Evolutionary conservation across 176 grass and related monocot genomes (phyloP).

Genomic region (Hordeum vulgare): DNA sequence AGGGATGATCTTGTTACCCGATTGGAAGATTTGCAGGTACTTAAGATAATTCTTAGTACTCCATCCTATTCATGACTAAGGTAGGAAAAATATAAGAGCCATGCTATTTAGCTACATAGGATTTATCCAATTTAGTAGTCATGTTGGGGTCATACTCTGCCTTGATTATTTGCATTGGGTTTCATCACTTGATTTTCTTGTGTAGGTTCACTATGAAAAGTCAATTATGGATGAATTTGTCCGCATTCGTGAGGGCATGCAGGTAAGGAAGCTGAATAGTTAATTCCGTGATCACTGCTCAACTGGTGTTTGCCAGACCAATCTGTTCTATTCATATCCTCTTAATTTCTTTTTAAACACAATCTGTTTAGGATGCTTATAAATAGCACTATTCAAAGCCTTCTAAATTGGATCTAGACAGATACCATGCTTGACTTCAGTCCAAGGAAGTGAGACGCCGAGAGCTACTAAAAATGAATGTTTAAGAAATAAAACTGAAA

Average conservation of each 20-base stretch:
- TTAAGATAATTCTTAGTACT: conserved; percentile 33
- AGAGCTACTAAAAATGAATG: neutral
- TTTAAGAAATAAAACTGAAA: conserved; percentile 14
- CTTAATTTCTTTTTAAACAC: neutral
- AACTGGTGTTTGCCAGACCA: neutral
- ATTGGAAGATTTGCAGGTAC: conserved; percentile 75
- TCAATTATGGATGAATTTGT: conserved; percentile 80
- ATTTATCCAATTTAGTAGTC: neutral
- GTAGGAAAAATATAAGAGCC: conserved; percentile 12
- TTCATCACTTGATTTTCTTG: conserved; percentile 19
- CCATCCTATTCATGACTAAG: neutral
- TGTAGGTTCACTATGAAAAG: conserved; percentile 72
- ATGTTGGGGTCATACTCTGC: neutral
- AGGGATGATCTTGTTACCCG: conserved; percentile 58
- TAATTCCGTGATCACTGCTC: neutral
- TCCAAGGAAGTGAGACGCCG: conserved; percentile 5
- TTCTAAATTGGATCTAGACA: conserved; percentile 1
- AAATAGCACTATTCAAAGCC: neutral
- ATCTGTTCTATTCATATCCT: neutral
- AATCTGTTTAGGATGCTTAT: neutral
- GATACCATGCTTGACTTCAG: neutral
- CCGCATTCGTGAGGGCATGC: conserved; percentile 71
- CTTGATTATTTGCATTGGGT: conserved; percentile 25
- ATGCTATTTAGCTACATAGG: conserved; percentile 1
- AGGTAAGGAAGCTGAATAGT: conserved; percentile 42